Evolutionary conservation across 768 basidiomycete species (phyloP), one percentile per base, ranked within the genome.

Genomic region (Zangia roseola): DNA sequence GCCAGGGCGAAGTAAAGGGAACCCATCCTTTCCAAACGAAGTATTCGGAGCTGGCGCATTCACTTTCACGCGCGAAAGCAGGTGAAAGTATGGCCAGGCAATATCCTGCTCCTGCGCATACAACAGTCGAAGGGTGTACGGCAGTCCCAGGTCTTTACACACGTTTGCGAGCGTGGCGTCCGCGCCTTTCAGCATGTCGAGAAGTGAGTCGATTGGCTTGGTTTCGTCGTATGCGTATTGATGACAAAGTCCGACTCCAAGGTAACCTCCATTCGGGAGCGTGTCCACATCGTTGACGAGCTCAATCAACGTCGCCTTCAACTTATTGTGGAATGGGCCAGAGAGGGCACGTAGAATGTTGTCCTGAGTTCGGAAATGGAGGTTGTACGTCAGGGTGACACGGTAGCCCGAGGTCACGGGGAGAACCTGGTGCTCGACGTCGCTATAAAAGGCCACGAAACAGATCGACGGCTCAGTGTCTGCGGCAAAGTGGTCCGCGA

Each of bases 381-480:
- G 66, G 52, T 73, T 75, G 59, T 71, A 74, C 2, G 76, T 72
- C 41, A 79, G 34, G 4, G 72, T 76, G 30, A 79, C 64, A 2
- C 78, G 69, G 34, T 70, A 60, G 4, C 78, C 77, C 0, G 69
- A 64, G 6, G 31, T 63, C 45, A 79, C 71, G 0, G 62, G 66
- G 14, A 63, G 34, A 33, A 79, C 73, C 42, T 78, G 71, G 52
- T 77, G 74, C 43, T 76, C 71, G 50, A 77, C 61, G 40, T 77
- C 76, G 28, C 70, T 67, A 59, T 66, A 45, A 14, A 79, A 75
- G 12, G 74, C 71, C 20, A 65, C 60, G 59, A 72, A 78, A 7
- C 62, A 69, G 8, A 75, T 31, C 3, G 35, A 43, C 14, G 46
- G 30, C 12, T 38, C 10, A 0, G 45, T 40, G 5, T 37, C 45